Evolutionary conservation across 2,329 filamentous ascomycete genomes (phyloP), one percentile per base, ranked within the genome.

Genomic region (Teratosphaeria zuluensis): DNA sequence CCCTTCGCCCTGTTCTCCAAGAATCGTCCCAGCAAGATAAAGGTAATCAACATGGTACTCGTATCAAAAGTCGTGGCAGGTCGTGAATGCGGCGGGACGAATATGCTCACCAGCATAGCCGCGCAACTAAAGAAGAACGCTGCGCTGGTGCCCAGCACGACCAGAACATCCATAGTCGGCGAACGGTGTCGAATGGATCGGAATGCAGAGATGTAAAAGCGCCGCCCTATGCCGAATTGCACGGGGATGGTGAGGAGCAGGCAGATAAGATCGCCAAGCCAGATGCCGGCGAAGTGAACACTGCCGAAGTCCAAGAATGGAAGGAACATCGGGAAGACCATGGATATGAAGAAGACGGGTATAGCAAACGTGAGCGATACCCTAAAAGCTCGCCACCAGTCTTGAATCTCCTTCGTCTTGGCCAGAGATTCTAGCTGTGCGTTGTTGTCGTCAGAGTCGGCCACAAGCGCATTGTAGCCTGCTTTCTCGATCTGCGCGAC

Each of bases 21-120:
- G 76, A 88, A 99, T 38, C 94, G 86, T 3, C 94, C 90, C 2
- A 99, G 77, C 1, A 88, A 91, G 72, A 96, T 90, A 71, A 99
- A 97, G 0, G 91, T 96, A 72, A 99, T 92, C 56, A 99, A 81
- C 94, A 97, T 99, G 24, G 91, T 96, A 74, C 92, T 96, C 1
- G 94, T 99, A 70, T 99, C 94, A 68, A 99, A 99, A 16, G 96
- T 88, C 1, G 91, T 96, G 63, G 84, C 86, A 0, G 94, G 94
- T 54, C 89, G 84, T 2, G 81, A 83, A 70, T 97, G 90, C 6
- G 90, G 89, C 24, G 84, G 78, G n/a, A 83, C 79, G 14, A 89
- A 65, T 21, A 97, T 72, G 0, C 91, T 95, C 16, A 97, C 85
- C 4, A 87, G 57, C 90, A 99, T 96, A 16, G 90, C 84, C 54